A percentile compares a stretch with the other conserved stretches of the same genome.
phyloP scores from a whole-genome alignment of 495 filamentous ascomycete species.

The Wilcoxina mikolae region DNA sequence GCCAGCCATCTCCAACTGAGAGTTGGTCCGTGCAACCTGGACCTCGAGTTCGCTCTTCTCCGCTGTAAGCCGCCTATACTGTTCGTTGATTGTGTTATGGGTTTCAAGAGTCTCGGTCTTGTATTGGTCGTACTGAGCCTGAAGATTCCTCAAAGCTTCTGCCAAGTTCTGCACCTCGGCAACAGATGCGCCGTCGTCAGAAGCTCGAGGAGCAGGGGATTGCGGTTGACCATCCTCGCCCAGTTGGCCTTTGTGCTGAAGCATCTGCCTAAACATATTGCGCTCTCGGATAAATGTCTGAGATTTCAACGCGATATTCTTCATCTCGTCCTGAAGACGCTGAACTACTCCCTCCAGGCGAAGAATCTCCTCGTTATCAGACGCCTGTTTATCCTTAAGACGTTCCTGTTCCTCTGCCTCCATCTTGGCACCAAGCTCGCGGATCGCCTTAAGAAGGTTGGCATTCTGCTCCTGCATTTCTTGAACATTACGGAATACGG shows the following conservation, averaged over 20 bases:
- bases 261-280: conserved; percentile 91
- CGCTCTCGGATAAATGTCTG: conserved; percentile 90
- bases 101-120: conserved; percentile 69
- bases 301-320: conserved; percentile 52
- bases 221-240: conserved; percentile 7
- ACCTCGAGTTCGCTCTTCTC: conserved; percentile 70
- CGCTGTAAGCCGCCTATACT: conserved; percentile 62
- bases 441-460: conserved; percentile 62
- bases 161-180: conserved; percentile 30
- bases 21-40: conserved; percentile 59
- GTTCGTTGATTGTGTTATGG: conserved; percentile 65
- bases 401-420: conserved; percentile 72
- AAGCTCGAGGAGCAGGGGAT: conserved; percentile 2
- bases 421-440: conserved; percentile 74
- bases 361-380: conserved; percentile 47
- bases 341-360: conserved; percentile 19
- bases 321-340: conserved; percentile 51
- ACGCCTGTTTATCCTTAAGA: conserved; percentile 56
- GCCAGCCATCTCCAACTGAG: conserved; percentile 62
- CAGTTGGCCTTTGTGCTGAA: conserved; percentile 43
- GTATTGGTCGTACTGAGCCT: conserved; percentile 79
- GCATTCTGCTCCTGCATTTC: conserved; percentile 83
- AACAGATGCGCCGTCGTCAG: conserved; percentile 31
- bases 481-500: conserved; percentile 64
- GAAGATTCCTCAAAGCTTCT: conserved; percentile 59